Evolutionary conservation across 2,329 filamentous ascomycete genomes (phyloP), one percentile per base, ranked within the genome.

Genomic region (Pseudogymnoascus sp.): DNA sequence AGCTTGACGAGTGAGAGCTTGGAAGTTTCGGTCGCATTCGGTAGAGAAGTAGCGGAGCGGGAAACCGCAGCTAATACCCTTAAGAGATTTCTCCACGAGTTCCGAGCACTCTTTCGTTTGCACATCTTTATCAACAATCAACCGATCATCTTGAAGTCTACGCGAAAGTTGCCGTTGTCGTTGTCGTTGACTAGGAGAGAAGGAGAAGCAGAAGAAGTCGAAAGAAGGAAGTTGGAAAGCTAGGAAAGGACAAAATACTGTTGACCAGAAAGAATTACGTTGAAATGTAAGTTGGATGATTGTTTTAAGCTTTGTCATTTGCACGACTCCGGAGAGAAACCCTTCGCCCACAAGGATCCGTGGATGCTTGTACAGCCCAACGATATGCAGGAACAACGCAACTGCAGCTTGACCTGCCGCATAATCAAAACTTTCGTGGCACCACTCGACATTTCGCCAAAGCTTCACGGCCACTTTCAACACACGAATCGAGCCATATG

Each of bases 71-170:
- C 59, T 60, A 60, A 60, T 60, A 60, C 59, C 33, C 59, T 38
- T 60, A 60, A 60, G 59, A 60, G 59, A 60, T 60, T 60, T 60
- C 59, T 56, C 59, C 59, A 60, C 59, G 37, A 60, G 59, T 41
- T 60, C 59, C 59, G 59, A 60, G 33, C 59, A 41, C 59, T 41
- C 46, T 33, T 56, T 56, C 46, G 46, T 56, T 56, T 56, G 46
- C 46, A 56, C 46, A 56, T 56, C 46, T 56, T 56, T 56, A 56
- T 56, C 46, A 56, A 56, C 46, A 56, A 56, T 56, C 46, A 56
- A 56, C 46, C 46, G 46, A 31, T 56, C 19, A 56, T 33, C 26
- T 50, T 33, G 46, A 60, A 60, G 37, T 26, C 59, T 28, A 37
- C 59, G 24, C 59, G 59, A 60, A 60, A 11, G 59, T 60, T 28